Evolutionary conservation across 345 rosid genomes (phyloP).

Genomic region (Euphorbia tirucalli): DNA sequence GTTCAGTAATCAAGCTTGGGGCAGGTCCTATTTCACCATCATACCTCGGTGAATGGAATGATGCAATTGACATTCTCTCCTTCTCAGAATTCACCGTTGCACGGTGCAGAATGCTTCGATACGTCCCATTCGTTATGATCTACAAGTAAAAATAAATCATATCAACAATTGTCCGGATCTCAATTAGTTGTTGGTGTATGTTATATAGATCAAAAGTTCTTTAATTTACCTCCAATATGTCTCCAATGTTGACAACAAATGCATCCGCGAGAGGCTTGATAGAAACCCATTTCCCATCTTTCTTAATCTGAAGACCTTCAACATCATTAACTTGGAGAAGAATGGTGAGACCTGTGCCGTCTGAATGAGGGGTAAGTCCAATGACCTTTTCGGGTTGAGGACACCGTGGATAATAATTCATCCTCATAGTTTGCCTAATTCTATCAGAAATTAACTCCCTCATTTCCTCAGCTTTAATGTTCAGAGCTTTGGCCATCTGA

Average conservation of each 20-base stretch:
- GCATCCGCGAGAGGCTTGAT: conserved; percentile 27
- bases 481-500: conserved; percentile 22
- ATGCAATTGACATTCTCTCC: conserved; percentile 48
- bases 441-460: conserved; percentile 22
- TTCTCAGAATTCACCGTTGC: conserved; percentile 38
- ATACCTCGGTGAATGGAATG: conserved; percentile 30
- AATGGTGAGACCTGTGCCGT: conserved; percentile 24
- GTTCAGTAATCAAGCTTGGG: conserved; percentile 31
- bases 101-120: conserved; percentile 47
- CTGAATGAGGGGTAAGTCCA: conserved; percentile 35
- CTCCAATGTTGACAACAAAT: conserved; percentile 25
- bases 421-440: conserved; percentile 17
- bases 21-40: conserved; percentile 44
- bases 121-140: conserved; percentile 48
- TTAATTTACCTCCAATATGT: conserved; percentile 21
- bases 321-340: conserved; percentile 29
- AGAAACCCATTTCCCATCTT: conserved; percentile 24
- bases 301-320: conserved; percentile 30
- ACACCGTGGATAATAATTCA: conserved; percentile 39
- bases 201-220: too few relatives aligned
- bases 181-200: too few relatives aligned
- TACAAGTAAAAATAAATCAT: not conserved
- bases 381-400: conserved; percentile 33
- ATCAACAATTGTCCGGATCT: too few relatives aligned
- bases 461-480: conserved; percentile 25